Conservation (phyloP, 225 moss, liverwort and hornwort genomes). For the Anthoceros angustus region DNA sequence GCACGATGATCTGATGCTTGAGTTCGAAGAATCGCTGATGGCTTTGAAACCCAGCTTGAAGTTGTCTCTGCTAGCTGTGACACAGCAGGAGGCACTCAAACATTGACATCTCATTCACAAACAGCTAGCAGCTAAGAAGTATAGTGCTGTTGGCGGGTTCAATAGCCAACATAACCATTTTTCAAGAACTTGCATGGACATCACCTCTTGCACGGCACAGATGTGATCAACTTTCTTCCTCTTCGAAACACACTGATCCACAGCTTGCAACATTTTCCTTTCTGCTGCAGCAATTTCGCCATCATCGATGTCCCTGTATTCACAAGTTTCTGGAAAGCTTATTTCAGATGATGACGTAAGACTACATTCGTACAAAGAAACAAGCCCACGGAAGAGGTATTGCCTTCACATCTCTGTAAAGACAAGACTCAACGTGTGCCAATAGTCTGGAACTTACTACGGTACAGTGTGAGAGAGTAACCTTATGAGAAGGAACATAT, state of each 20-base stretch:
- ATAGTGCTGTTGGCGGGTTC: too few species aligned
- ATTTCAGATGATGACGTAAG: constrained; percentile 14
- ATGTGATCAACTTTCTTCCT: constrained; percentile 37
- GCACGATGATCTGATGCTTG: not conserved
- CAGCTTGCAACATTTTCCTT: constrained; percentile 38
- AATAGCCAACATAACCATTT: too few species aligned
- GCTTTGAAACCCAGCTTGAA: not conserved
- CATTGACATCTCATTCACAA: too few species aligned
- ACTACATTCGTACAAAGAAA: not conserved
- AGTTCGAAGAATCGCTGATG: not conserved
- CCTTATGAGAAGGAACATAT: constrained; percentile 49
- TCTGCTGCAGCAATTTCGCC: constrained; percentile 40
- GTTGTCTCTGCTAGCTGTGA: too few species aligned
- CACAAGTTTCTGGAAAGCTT: constrained; percentile 18
- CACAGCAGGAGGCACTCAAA: too few species aligned
- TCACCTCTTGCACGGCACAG: constrained; percentile 35
- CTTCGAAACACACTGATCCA: constrained; percentile 36
- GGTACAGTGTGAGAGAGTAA: constrained; percentile 1
- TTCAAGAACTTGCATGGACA: too few species aligned
- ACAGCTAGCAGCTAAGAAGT: too few species aligned
- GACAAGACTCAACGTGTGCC: not conserved
- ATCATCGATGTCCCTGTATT: constrained; percentile 51
- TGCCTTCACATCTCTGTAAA: not conserved
- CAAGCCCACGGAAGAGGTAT: not conserved
- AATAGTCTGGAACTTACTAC: not conserved